Evolutionary conservation across 306 rosid species (phyloP), one percentile per base, ranked within the genome.

Genomic region (Cucumis hystrix): DNA sequence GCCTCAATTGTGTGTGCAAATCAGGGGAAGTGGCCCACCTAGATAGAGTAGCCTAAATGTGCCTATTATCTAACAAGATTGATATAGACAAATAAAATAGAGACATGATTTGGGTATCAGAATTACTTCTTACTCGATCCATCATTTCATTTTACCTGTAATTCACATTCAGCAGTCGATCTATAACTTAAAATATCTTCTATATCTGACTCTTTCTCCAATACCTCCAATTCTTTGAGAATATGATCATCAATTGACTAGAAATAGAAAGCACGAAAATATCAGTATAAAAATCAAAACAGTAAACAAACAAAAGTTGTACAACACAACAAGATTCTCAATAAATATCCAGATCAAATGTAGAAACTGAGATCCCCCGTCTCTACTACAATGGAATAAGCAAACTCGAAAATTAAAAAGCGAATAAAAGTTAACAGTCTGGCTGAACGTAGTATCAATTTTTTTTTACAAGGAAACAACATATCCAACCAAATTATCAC

Each of bases 191-290:
- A 81, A 79, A 94, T 94, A 86, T 92, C 96, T 79, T 90, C 97
- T 55, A 94, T 77, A 80, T 90, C 97, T 30, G 91, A 87, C 83
- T 86, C 97, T 81, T 86, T 94, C 91, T 94, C 98, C 96, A 94
- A 86, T 79, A 72, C 84, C 88, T 94, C 98, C 87, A 90, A 87
- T 78, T 92, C 90, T 76, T 8, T 77, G 71, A 88, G 90, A 83
- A 87, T 82, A 68, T 81, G 84, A 56, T 80, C 93, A 78, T 90
- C 95, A 81, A 94, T 87, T 79, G 85, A 84, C 98, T 94, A 82
- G 57, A 83, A 58, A 83, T 74, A 59, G 63, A 82, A 41, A 83
- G 75, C 74, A 69, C 5, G 52, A 16, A 39, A 0, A 5, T 40
- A 66, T 39, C 52, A 66, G 51, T 35, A 10, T 18, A 65, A 37